Evolutionary conservation across 2,329 filamentous ascomycete species (phyloP).

Genomic region (Cryoendolithus antarcticus): DNA sequence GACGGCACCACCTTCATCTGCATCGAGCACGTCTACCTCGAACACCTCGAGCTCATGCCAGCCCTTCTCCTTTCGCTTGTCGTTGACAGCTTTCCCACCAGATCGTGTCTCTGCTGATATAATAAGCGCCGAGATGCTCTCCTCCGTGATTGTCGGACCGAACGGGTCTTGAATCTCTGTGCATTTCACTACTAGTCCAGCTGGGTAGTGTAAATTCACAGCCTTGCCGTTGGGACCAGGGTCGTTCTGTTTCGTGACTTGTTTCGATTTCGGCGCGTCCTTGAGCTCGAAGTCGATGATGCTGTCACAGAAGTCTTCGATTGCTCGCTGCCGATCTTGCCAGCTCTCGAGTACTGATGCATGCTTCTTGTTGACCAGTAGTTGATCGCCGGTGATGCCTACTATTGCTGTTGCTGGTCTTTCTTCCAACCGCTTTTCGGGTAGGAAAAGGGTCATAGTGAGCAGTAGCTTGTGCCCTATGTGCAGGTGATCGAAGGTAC

Average conservation of each 20-base stretch:
- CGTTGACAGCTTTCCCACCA: constrained; percentile 76
- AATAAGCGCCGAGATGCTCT: constrained; percentile 65
- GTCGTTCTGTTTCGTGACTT: constrained; percentile 30
- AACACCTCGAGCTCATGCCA: constrained; percentile 69
- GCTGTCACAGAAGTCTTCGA: constrained; percentile 57
- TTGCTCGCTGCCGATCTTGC: constrained; percentile 56
- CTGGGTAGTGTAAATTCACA: constrained; percentile 46
- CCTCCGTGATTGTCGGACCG: constrained; percentile 78
- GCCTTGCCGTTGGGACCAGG: constrained; percentile 39
- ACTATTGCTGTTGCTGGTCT: constrained; percentile 36
- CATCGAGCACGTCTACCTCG: constrained; percentile 79
- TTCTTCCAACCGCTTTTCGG: constrained; percentile 33
- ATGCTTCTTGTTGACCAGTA: constrained; percentile 82
- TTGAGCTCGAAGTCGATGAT: constrained; percentile 41
- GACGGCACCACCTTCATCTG: constrained; percentile 30
- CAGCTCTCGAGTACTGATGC: constrained; percentile 70
- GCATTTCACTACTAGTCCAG: constrained; percentile 58
- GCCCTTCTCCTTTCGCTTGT: constrained; percentile 61
- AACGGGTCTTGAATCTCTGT: constrained; percentile 79
- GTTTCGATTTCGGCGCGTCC: constrained; percentile 7
- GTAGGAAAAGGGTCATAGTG: constrained; percentile 67
- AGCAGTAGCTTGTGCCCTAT: constrained; percentile 92
- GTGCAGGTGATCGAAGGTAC: constrained; percentile 94
- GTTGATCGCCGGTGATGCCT: constrained; percentile 77
- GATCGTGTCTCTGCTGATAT: constrained; percentile 78